Conservation (phyloP, 805 yeast genomes). For the Teunomyces pallodes region DNA sequence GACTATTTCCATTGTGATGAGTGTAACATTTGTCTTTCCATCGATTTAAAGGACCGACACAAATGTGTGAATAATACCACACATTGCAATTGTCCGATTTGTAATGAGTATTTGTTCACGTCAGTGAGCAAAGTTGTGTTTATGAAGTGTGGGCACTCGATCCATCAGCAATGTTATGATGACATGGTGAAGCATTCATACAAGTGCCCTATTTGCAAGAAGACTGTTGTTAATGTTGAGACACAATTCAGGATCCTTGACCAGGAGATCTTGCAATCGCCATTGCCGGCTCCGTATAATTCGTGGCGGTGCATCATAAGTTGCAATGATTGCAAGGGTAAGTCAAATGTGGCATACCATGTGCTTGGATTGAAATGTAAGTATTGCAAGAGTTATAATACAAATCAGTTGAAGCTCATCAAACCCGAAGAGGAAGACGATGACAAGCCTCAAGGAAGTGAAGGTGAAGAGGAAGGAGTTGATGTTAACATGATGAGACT, state of each 20-base stretch:
- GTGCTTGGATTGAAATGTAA: conserved; percentile 84
- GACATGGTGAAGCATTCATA: conserved; percentile 80
- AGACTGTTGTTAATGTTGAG: conserved; percentile 83
- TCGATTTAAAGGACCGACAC: conserved; percentile 74
- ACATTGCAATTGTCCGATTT: conserved; percentile 88
- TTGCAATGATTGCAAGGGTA: conserved; percentile 87
- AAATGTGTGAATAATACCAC: conserved; percentile 84
- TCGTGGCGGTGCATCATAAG: conserved; percentile 72
- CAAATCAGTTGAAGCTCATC: conserved; percentile 65
- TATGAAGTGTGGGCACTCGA: conserved; percentile 93
- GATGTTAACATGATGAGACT: conserved; percentile 25
- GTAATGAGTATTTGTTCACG: conserved; percentile 87
- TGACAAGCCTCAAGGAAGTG: conserved; percentile 16
- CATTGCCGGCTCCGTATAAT: conserved; percentile 76
- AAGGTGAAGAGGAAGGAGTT: conserved; percentile 8
- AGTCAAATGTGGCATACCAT: conserved; percentile 72
- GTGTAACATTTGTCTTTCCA: conserved; percentile 85
- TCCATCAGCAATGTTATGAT: conserved; percentile 80
- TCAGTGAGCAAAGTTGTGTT: conserved; percentile 81
- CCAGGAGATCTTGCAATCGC: conserved; percentile 72
- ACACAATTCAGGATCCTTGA: conserved; percentile 85
- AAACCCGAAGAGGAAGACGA: conserved; percentile 59
- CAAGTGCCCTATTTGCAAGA: conserved; percentile 88
- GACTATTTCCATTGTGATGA: conserved; percentile 90
- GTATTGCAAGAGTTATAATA: conserved; percentile 84